Evolutionary conservation across 805 yeast genomes (phyloP), one percentile per base, ranked within the genome.

Genomic region (Candida qinlingensis): DNA sequence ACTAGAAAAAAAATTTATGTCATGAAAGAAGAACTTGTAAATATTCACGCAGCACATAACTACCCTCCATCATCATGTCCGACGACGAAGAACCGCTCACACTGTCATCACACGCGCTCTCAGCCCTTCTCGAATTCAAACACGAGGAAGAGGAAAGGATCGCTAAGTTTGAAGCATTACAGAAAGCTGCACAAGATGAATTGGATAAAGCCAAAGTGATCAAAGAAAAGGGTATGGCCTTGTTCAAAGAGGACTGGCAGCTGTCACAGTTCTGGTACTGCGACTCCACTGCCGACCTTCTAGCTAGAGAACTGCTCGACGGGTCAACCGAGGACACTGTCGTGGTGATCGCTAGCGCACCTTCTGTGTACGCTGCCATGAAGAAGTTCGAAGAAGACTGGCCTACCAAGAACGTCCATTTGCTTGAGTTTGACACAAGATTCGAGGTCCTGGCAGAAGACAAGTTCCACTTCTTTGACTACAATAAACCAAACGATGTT

Each of bases 241-340:
- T 80, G 37, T 90, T 90, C 65, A 74, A 85, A 61, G 97, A 90
- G 66, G 96, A 90, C 66, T 90, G 97, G 97, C 94, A 88, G 61
- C 72, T 91, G 37, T 88, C 96, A 1, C 97, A 90, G 65, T 90
- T 90, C 68, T 90, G 97, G 62, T 90, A 88, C 61, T 70, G 76
- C 48, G 91, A 88, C 51, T 67, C 71, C 3, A 90, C 97, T 1
- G 90, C 96, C 0, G 75, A 74, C 45, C 61, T 67, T 0, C 64
- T 88, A 19, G 94, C 88, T 0, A 77, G 76, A 51, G 94, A 87
- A 7, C 69, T 89, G 39, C 65, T 89, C 11, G 87, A 83, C 35
- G 94, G 88, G 7, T 94, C 95, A 1, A 85, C 83, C 55, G 75
- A 75, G 46, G 73, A 77, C 37, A 86, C 95, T 0, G 81, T 80